Conservation (phyloP, 768 basidiomycete genomes). For the Pulveroboletus sp. region DNA sequence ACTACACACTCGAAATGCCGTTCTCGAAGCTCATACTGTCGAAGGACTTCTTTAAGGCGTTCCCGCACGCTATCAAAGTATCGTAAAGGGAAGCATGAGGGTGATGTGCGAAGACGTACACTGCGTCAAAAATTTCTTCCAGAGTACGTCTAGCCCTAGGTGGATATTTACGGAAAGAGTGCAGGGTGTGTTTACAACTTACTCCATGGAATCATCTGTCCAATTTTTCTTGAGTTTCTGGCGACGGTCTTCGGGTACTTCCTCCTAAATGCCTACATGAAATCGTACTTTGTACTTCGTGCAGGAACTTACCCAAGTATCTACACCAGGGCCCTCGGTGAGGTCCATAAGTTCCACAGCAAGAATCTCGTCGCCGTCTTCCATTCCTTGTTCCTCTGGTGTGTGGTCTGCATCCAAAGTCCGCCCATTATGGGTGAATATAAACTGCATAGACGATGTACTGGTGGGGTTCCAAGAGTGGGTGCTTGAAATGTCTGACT, state of each 20-base stretch:
- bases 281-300: background rate
- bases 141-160: slow-evolving; percentile 67
- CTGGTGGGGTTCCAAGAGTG: slow-evolving; percentile 38
- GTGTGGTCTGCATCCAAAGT: slow-evolving; percentile 78
- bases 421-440: slow-evolving; percentile 81
- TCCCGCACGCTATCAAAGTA: slow-evolving; percentile 61
- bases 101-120: slow-evolving; percentile 50
- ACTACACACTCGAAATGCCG: slow-evolving; percentile 91
- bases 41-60: slow-evolving; percentile 80
- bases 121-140: slow-evolving; percentile 80
- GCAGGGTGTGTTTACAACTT: slow-evolving; percentile 25
- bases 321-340: slow-evolving; percentile 61
- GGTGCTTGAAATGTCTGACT: slow-evolving; percentile 46
- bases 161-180: background rate
- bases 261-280: slow-evolving; percentile 45
- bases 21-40: slow-evolving; percentile 86
- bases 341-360: slow-evolving; percentile 91
- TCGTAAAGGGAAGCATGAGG: background rate
- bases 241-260: slow-evolving; percentile 57
- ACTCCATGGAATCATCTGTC: slow-evolving; percentile 75
- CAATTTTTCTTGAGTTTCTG: slow-evolving; percentile 79
- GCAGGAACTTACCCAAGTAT: slow-evolving; percentile 56
- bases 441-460: slow-evolving; percentile 62
- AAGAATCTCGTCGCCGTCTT: slow-evolving; percentile 84
- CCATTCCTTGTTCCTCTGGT: slow-evolving; percentile 82